phyloP scores from a whole-genome alignment of 2,329 filamentous ascomycete species.

The Sclerotinia sclerotiorum region DNA sequence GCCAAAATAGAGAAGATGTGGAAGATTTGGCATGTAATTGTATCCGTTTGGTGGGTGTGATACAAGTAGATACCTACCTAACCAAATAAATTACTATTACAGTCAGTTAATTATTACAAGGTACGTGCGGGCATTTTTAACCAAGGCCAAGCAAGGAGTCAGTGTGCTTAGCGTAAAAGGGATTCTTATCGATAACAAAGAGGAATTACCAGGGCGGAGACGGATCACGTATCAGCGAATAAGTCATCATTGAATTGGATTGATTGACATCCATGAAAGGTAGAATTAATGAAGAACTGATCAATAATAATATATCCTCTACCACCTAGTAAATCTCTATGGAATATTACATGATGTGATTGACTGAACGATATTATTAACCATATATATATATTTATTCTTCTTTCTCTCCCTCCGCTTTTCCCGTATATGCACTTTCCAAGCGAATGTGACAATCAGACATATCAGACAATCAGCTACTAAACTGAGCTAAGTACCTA shows the following conservation, averaged over 20 bases:
- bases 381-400: background rate
- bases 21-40: background rate
- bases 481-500: background rate
- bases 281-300: background rate
- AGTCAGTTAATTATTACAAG: too few species aligned
- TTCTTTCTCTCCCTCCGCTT: background rate
- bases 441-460: background rate
- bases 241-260: too few species aligned
- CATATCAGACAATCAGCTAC: background rate
- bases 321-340: too few species aligned
- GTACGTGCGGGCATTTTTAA: background rate
- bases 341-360: too few species aligned
- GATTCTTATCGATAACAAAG: conserved; percentile 10
- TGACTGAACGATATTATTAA: too few species aligned
- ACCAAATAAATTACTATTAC: background rate
- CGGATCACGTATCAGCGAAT: too few species aligned
- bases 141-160: too few species aligned
- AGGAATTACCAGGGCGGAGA: too few species aligned
- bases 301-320: too few species aligned
- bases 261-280: too few species aligned
- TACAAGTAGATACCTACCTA: too few species aligned
- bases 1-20: background rate
- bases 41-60: background rate
- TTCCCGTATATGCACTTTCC: background rate
- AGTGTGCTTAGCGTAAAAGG: too few species aligned